Evolutionary conservation across 1,284 basidiomycete genomes (phyloP), one percentile per base, ranked within the genome.

Genomic region (Earliella scabrosa): DNA sequence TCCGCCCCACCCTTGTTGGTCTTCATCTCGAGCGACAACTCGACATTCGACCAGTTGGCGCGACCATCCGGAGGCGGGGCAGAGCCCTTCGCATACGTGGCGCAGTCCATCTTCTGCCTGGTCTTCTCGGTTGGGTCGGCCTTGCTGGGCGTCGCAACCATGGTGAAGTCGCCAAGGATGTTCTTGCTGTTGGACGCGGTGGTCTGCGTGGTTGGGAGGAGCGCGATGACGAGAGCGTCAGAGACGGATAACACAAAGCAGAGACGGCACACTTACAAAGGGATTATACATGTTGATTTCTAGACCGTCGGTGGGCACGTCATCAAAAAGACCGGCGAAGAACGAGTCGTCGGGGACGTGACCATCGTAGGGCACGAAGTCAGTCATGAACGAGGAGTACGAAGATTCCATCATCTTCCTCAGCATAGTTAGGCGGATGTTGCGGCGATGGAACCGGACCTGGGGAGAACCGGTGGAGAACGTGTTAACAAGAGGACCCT

Each of bases 21-120:
- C 27, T 31, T 45, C 21, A 13, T 16, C 29, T 45, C 44, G 18
- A 45, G 18, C 6, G 29, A 31, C 27, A 45, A 10, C 29, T 47
- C 45, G n/a, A 54, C 31, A n/a, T 4, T 20, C 3, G 52, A 47
- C 52, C 52, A 54, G 39, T 54, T 45, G 18, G 21, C 29, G 6
- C 20, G 38, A 7, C 20, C 38, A n/a, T 16, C 21, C 38, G 13
- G 9, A 10, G 39, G 4, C 14, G 39, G 39, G 9, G 39, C 39
- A 21, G 4, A 40, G 8, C 20, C 21, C 21, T 40, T 40, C 20
- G 20, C 20, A 21, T 40, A 40, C 39, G 23, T 40, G 10, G 39
- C 39, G 21, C 39, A 40, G 21, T 40, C 39, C 39, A 40, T 24
- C 8, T 40, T 40, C 18, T 40, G 18, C 9, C 21, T 24, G 3